Base-by-base conservation (phyloP, 2,329 filamentous ascomycete species). In the Cytospora piceicola region DNA sequence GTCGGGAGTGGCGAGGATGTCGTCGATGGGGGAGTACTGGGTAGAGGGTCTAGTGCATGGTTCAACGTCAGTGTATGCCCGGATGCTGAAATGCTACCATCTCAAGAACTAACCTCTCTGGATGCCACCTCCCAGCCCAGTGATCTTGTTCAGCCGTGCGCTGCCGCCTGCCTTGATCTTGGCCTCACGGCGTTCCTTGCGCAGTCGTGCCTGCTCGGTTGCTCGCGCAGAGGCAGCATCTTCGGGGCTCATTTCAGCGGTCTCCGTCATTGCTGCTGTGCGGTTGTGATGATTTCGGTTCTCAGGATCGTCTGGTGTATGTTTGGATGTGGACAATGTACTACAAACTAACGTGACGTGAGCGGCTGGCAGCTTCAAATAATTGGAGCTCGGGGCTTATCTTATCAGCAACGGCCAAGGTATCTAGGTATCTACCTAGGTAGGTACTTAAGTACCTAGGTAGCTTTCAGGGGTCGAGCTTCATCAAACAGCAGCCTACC, bases 101-200 rank as follows among this genome's bases (percentile, higher is more conserved):
- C 15, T 7, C 5, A 36, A 17, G 46, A 42, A 71, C 76, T 36
- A 62, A 84, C 82, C 80, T 77, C 79, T 72, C 69, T 78, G 76
- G n/a, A 85, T 60, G 68, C 84, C 82, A 32, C 87, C 88, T 64
- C 88, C 88, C 30, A 92, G 78, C 1, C 89, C 88, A 15, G 89
- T 92, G 76, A 95, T 95, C 76, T 85, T 90, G 72, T 91, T 88
- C 68, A 95, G 78, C 67, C 92, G 81, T 49, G 88, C 84, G 22
- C 87, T 85, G 65, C 90, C 91, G 67, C 89, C 88, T 58, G 88
- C 87, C 72, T 85, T 86, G 77, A 94, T 88, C 81, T 94, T 94
- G 65, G 90, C 91, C 75, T 93, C 89, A 58, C 91, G 85, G 49
- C 90, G 87, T 76, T 94, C 91, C 76, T 93, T 92, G 71, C 92